These are phyloP conservation scores for Xerocomus amazonicus DNA, from an alignment of 1,284 basidiomycete species.

Conservation along the genomic window DNA sequence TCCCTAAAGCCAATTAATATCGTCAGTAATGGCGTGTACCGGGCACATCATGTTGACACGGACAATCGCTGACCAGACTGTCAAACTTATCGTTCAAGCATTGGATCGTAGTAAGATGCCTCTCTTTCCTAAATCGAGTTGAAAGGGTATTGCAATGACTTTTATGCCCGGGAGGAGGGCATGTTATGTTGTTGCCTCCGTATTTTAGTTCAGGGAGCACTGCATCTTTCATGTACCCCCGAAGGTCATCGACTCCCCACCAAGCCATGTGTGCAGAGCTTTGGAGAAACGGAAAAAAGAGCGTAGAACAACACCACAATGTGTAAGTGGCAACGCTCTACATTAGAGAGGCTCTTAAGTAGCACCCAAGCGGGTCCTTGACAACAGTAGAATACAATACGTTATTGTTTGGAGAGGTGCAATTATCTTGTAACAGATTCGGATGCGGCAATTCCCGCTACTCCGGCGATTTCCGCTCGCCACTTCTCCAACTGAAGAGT, in stretches of 20 bases:
- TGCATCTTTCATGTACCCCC: constrained; percentile 37
- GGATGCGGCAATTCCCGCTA: constrained; percentile 24
- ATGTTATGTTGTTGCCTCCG: constrained; percentile 22
- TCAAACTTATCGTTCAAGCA: constrained; percentile 27
- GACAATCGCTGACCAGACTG: constrained; percentile 29
- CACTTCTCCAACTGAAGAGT: neutral
- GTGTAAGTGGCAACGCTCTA: constrained; percentile 3
- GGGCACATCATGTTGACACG: constrained; percentile 2
- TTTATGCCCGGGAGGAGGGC: constrained; percentile 35
- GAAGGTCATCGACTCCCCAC: constrained; percentile 37
- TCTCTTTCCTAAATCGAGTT: constrained; percentile 34
- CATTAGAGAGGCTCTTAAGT: constrained; percentile 15
- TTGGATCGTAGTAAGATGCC: constrained; percentile 33
- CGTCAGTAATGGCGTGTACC: constrained; percentile 6
- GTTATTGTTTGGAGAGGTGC: constrained; percentile 16
- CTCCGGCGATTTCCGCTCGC: constrained; percentile 20
- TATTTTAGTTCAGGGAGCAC: constrained; percentile 38
- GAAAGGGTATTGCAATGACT: constrained; percentile 38
- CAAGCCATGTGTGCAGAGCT: constrained; percentile 22
- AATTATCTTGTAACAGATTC: constrained; percentile 2
- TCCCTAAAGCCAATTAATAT: constrained; percentile 18
- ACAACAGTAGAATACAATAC: constrained; percentile 23
- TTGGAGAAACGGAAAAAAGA: neutral
- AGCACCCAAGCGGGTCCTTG: constrained; percentile 18
- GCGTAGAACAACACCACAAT: neutral